phyloP scores from a whole-genome alignment of 177 flowering plant species.

The Vitis hybrid region DNA sequence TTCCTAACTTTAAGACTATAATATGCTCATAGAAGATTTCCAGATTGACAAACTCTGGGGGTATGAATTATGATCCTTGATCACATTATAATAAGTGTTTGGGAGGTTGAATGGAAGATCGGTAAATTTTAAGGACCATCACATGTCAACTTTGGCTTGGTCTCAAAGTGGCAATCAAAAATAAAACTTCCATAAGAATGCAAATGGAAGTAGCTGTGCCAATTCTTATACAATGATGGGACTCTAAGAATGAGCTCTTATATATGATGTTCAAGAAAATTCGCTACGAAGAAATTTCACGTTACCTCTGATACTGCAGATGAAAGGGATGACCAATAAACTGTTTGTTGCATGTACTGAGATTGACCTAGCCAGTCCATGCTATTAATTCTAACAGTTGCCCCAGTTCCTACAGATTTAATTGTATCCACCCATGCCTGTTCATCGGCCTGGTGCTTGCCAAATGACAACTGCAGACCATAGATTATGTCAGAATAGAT shows the following conservation, averaged over 20 bases:
- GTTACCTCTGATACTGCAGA: constrained; percentile 87
- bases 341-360: constrained; percentile 48
- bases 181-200: background rate
- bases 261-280: background rate
- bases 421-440: constrained; percentile 95
- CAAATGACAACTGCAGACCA: constrained; percentile 74
- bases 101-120: too few relatives aligned
- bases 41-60: too few relatives aligned
- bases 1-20: too few relatives aligned
- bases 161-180: background rate
- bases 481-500: constrained; percentile 10
- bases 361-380: constrained; percentile 99
- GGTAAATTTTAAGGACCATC: too few relatives aligned
- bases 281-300: background rate
- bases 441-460: constrained; percentile 77
- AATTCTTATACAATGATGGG: background rate
- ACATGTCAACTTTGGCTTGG: too few relatives aligned
- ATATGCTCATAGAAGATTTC: too few relatives aligned
- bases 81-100: too few relatives aligned
- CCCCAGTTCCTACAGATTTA: constrained; percentile 65
- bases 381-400: constrained; percentile 74
- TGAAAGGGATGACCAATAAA: constrained; percentile 87
- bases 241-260: background rate
- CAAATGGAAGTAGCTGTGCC: background rate
- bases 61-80: too few relatives aligned